Evolutionary conservation across 352 stramenopile genomes (phyloP).

Genomic region (Globisporangium spinosum): DNA sequence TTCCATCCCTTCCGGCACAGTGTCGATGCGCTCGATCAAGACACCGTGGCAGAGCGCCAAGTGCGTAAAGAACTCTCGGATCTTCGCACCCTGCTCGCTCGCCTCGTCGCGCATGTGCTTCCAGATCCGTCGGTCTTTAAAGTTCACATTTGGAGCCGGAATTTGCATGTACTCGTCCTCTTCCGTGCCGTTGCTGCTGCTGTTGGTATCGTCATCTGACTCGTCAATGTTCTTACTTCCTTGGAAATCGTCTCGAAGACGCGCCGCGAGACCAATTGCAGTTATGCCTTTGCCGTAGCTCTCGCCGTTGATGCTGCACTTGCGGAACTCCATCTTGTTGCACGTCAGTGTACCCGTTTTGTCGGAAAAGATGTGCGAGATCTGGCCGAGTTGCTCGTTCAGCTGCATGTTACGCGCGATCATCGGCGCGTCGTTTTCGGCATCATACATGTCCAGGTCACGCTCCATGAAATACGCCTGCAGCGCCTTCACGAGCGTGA

Average conservation of each 20-base stretch:
- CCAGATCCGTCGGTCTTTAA: constrained; percentile 66
- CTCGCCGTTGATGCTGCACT: constrained; percentile 76
- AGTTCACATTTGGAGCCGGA: constrained; percentile 70
- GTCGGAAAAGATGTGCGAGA: constrained; percentile 98
- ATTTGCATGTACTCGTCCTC: constrained; percentile 30
- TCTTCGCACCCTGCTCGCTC: constrained; percentile 42
- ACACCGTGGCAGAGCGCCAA: constrained; percentile 94
- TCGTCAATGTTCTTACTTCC: constrained; percentile 38
- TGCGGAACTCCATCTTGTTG: constrained; percentile 90
- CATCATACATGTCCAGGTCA: constrained; percentile 86
- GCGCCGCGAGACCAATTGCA: constrained; percentile 68
- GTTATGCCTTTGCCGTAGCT: constrained; percentile 86
- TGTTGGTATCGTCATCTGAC: constrained; percentile 31
- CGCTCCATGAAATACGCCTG: constrained; percentile 86
- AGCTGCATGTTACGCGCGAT: constrained; percentile 84
- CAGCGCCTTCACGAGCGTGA: constrained; percentile 87
- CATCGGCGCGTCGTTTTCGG: constrained; percentile 61
- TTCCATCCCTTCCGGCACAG: constrained; percentile 38
- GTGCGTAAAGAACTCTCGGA: constrained; percentile 83
- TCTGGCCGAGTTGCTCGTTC: constrained; percentile 85
- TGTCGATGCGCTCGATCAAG: constrained; percentile 92
- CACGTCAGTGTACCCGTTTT: constrained; percentile 87
- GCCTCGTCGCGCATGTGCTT: constrained; percentile 40
- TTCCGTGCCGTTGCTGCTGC: constrained; percentile 21
- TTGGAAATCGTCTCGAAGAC: constrained; percentile 62